phyloP scores from a whole-genome alignment of 2,329 filamentous ascomycete species.

The Aspergillus sp. region DNA sequence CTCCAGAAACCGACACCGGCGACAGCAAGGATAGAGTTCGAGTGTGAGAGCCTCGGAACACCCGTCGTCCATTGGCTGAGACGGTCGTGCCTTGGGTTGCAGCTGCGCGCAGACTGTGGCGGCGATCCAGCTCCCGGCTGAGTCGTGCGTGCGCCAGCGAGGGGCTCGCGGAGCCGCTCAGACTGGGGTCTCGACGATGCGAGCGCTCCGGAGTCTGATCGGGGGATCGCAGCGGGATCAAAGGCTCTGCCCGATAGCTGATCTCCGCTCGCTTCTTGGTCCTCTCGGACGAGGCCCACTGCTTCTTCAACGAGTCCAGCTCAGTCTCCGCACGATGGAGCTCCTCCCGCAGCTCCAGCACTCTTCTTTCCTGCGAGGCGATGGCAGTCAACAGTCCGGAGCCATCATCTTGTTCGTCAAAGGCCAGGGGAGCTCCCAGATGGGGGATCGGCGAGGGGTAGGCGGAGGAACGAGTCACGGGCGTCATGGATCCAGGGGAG shows the following conservation, averaged over 20 bases:
- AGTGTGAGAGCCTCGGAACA: conserved; percentile 68
- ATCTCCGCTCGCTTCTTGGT: conserved; percentile 72
- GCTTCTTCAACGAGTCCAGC: conserved; percentile 73
- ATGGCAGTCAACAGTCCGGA: conserved; percentile 82
- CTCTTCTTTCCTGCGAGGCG: conserved; percentile 85
- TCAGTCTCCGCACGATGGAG: conserved; percentile 79
- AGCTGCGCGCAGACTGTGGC: conserved; percentile 65
- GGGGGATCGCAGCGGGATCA: conserved; percentile 56
- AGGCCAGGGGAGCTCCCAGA: conserved; percentile 28
- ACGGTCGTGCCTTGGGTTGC: conserved; percentile 36
- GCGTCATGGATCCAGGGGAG: conserved; percentile 38
- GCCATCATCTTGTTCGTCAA: conserved; percentile 51
- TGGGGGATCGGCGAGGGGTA: conserved; percentile 34
- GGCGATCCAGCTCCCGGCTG: conserved; percentile 68
- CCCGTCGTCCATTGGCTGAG: conserved; percentile 54
- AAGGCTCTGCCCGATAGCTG: conserved; percentile 59
- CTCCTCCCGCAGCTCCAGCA: conserved; percentile 89
- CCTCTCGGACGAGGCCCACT: conserved; percentile 78
- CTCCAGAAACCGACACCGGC: conserved; percentile 42
- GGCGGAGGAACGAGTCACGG: conserved; percentile 35
- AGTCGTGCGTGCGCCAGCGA: conserved; percentile 34
- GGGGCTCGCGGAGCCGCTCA: conserved; percentile 29
- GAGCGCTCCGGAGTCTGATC: conserved; percentile 15
- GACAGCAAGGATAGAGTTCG: conserved; percentile 80
- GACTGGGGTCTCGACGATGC: conserved; percentile 32